Conservation (phyloP, 1,139 yeast species). For the Blastobotrys aristatus region DNA sequence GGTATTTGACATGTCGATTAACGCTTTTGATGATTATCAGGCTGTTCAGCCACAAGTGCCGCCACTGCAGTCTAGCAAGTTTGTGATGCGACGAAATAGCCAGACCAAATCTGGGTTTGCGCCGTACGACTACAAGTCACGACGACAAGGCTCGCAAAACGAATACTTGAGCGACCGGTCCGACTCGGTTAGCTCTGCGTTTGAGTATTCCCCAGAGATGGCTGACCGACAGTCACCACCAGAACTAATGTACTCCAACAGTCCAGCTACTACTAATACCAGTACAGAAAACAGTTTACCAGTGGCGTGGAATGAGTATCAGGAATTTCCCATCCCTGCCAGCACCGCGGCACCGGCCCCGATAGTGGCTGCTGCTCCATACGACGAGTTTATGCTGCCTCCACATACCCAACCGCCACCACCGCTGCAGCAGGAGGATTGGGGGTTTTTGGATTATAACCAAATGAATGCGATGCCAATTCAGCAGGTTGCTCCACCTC, state of each 20-base stretch:
- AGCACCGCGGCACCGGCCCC: background rate
- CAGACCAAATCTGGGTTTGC: background rate
- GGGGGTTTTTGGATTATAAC: background rate
- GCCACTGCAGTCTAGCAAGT: slow-evolving; percentile 6
- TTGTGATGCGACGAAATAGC: slow-evolving; percentile 13
- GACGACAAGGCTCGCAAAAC: background rate
- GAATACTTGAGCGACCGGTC: slow-evolving; percentile 4
- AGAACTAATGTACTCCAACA: slow-evolving; percentile 9
- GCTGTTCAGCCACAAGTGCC: background rate
- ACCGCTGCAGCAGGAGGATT: background rate
- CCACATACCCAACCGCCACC: background rate
- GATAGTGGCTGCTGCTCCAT: background rate
- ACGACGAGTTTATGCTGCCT: background rate
- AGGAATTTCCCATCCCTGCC: background rate
- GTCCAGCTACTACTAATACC: background rate
- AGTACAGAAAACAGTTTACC: background rate
- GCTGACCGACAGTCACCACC: slow-evolving; percentile 8
- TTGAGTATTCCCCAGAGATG: slow-evolving; percentile 5
- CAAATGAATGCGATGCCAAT: background rate
- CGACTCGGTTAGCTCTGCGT: background rate
- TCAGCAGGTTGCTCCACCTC: background rate
- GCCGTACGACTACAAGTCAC: slow-evolving; percentile 5
- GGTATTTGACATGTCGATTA: slow-evolving; percentile 1
- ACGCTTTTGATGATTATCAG: background rate
- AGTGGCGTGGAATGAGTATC: background rate